These are phyloP conservation scores for Candida tunisiensis DNA, from an alignment of 1,139 yeast genomes.

Conservation along the genomic window DNA sequence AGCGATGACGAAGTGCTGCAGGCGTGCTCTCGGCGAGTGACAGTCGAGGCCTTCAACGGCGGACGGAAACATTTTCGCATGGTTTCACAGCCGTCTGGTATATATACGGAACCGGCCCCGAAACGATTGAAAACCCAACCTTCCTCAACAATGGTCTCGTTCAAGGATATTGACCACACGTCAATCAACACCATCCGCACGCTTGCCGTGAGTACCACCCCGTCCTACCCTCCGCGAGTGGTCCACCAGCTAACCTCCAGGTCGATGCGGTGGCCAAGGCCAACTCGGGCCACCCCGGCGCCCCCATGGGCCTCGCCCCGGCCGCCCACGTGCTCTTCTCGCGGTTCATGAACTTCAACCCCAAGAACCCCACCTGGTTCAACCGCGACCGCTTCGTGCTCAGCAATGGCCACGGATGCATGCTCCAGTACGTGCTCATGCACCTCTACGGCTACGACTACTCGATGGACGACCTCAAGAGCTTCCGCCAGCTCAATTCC, in stretches of 20 bases:
- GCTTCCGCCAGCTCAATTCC: slow-evolving; percentile 81
- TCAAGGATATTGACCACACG: slow-evolving; percentile 44
- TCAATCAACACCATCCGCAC: slow-evolving; percentile 85
- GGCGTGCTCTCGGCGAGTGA: no score
- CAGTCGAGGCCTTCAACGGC: no score
- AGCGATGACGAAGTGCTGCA: no score
- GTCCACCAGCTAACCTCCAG: slow-evolving; percentile 5
- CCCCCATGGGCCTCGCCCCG: slow-evolving; percentile 97
- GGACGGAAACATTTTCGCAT: neutral
- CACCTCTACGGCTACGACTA: slow-evolving; percentile 76
- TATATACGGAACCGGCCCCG: neutral
- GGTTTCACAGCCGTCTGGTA: neutral
- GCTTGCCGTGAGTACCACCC: slow-evolving; percentile 34
- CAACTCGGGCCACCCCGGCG: slow-evolving; percentile 99
- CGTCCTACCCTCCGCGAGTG: neutral
- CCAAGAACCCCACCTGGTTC: slow-evolving; percentile 82
- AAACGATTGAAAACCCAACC: neutral
- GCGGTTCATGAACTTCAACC: slow-evolving; percentile 66
- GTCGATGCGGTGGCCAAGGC: slow-evolving; percentile 83
- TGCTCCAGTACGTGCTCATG: slow-evolving; percentile 71
- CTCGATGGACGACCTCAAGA: slow-evolving; percentile 73
- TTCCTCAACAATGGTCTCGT: slow-evolving; percentile 1
- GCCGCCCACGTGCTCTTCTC: slow-evolving; percentile 63
- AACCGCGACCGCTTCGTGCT: slow-evolving; percentile 92
- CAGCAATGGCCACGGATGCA: slow-evolving; percentile 96